Evolutionary conservation across 148 eudicot species (phyloP).

Genomic region (Chenopodium formosanum): DNA sequence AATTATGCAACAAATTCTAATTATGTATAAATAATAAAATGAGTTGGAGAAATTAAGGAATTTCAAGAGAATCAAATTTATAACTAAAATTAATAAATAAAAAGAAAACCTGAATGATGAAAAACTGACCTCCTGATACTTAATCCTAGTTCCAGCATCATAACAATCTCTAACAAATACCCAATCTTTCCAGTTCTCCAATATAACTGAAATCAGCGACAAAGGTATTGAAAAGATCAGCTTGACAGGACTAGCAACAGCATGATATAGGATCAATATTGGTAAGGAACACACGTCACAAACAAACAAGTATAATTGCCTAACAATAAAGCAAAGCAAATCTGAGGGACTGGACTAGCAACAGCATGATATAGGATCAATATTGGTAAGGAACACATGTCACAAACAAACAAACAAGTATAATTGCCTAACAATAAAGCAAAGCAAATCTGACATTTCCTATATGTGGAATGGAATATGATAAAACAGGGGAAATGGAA

Average conservation of each 20-base stretch:
- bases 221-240: background rate
- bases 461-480: background rate
- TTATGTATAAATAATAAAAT: background rate
- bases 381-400: background rate
- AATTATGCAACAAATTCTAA: background rate
- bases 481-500: background rate
- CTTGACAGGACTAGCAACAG: background rate
- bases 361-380: background rate
- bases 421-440: background rate
- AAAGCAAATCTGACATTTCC: background rate
- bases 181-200: slow-evolving; percentile 80
- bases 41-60: background rate
- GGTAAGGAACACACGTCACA: background rate
- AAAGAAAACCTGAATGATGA: background rate
- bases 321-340: background rate
- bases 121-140: slow-evolving; percentile 66
- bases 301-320: background rate
- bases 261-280: background rate
- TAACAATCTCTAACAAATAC: slow-evolving; percentile 81
- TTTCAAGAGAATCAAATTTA: background rate
- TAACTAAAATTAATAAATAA: background rate
- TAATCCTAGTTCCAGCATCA: slow-evolving; percentile 87
- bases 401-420: background rate
- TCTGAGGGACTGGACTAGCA: background rate
- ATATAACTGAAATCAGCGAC: slow-evolving; percentile 47